These are phyloP conservation scores for Phtheirospermum japonicum DNA, from an alignment of 257 asterid genomes.

Conservation along the genomic window DNA sequence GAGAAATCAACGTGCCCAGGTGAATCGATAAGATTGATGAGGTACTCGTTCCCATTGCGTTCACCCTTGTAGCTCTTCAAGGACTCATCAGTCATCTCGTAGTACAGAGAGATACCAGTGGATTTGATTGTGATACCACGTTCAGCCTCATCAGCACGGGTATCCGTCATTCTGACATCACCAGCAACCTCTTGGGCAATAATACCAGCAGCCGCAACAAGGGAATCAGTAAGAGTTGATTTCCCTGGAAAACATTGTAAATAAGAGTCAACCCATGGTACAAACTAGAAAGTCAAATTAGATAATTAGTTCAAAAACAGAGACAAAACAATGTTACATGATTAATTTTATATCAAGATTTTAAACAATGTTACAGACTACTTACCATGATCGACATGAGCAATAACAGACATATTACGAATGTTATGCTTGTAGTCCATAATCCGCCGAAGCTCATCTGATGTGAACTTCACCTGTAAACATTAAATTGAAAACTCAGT, in stretches of 20 bases:
- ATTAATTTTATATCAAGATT: no score
- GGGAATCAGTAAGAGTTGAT: slow-evolving; percentile 4
- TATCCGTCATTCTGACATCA: slow-evolving; percentile 5
- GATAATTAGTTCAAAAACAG: background rate
- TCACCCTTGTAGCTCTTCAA: background rate
- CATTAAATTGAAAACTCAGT: background rate
- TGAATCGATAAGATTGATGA: slow-evolving; percentile 3
- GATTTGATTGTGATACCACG: slow-evolving; percentile 13
- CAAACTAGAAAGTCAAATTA: background rate
- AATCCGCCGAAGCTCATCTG: slow-evolving; percentile 2
- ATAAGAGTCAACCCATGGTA: background rate
- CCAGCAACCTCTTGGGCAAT: slow-evolving; percentile 14
- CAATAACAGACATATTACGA: slow-evolving; percentile 13
- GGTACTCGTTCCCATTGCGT: slow-evolving; percentile 4
- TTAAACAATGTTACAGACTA: background rate
- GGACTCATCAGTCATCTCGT: slow-evolving; percentile 4
- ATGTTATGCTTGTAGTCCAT: slow-evolving; percentile 6
- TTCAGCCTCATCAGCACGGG: slow-evolving; percentile 6
- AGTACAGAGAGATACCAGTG: slow-evolving; percentile 4
- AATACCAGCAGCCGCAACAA: slow-evolving; percentile 14
- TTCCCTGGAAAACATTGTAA: background rate
- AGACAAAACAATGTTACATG: background rate
- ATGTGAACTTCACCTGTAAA: slow-evolving; percentile 8
- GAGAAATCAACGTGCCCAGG: slow-evolving; percentile 14
- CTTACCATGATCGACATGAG: slow-evolving; percentile 16